Evolutionary conservation across 257 asterid species (phyloP).

Genomic region (Anisodus acutangulus): DNA sequence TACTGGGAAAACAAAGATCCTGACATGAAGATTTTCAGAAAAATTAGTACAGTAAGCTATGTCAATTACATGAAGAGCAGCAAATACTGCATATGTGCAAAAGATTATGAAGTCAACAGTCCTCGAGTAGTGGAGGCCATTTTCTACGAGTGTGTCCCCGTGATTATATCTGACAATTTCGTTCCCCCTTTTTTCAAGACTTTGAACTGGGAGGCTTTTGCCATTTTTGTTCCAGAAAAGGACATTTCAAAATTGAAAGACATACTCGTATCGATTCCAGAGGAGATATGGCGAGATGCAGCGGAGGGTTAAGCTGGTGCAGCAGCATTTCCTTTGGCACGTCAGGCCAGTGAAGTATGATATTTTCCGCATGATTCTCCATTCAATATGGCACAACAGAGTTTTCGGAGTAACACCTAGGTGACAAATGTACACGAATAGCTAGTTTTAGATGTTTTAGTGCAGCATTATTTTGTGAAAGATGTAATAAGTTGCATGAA

Average conservation of each 20-base stretch:
- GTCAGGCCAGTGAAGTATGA: constrained; percentile 71
- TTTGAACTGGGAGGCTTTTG: constrained; percentile 85
- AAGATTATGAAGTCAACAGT: constrained; percentile 84
- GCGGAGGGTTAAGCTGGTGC: constrained; percentile 72
- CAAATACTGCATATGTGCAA: constrained; percentile 89
- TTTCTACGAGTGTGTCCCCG: constrained; percentile 89
- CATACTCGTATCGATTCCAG: constrained; percentile 66
- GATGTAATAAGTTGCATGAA: constrained; percentile 25
- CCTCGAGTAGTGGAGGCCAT: constrained; percentile 97
- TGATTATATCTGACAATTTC: constrained; percentile 88
- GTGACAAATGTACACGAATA: constrained; percentile 16
- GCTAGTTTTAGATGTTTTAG: not conserved
- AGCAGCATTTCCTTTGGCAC: constrained; percentile 94
- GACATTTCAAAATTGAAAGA: constrained; percentile 75
- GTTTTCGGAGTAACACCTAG: constrained; percentile 52
- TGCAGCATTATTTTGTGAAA: constrained; percentile 10
- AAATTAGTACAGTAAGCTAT: constrained; percentile 59
- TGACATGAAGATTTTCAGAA: constrained; percentile 74
- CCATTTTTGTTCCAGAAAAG: constrained; percentile 78
- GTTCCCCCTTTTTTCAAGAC: constrained; percentile 85
- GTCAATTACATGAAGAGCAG: constrained; percentile 87
- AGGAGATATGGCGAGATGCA: constrained; percentile 67
- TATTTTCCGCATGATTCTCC: constrained; percentile 80
- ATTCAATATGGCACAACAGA: constrained; percentile 82
- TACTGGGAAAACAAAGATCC: constrained; percentile 88